Percentiles rank a stretch among this genome's conserved stretches.
phyloP scores from a whole-genome alignment of 2,329 filamentous ascomycete genomes.

The Amauroascus niger region DNA sequence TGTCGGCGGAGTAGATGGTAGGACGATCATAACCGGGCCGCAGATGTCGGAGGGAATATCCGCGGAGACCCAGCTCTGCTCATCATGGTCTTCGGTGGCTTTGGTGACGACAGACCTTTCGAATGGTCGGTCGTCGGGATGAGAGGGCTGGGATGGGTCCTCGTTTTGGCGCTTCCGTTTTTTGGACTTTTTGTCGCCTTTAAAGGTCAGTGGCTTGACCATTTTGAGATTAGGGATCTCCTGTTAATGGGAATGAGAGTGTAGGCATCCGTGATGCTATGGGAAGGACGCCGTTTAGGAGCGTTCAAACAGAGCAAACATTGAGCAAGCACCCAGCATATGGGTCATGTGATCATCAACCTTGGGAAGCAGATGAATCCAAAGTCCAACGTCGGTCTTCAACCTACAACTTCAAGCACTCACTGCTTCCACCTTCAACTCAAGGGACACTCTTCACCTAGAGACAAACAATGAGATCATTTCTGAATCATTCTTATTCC shows the following conservation, averaged over 20 bases:
- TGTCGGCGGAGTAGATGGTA: constrained; percentile 62
- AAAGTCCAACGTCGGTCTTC: too few species aligned
- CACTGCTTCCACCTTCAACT: too few species aligned
- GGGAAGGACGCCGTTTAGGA: too few species aligned
- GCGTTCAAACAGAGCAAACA: constrained; percentile 2
- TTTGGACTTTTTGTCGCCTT: constrained; percentile 91
- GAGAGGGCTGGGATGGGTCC: constrained; percentile 17
- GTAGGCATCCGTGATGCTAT: neutral
- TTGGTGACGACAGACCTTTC: constrained; percentile 22
- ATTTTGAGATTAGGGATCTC: constrained; percentile 20
- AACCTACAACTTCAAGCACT: too few species aligned
- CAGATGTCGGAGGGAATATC: constrained; percentile 63
- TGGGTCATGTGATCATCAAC: too few species aligned
- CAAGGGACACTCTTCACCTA: too few species aligned
- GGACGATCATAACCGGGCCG: constrained; percentile 72
- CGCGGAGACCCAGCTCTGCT: constrained; percentile 87
- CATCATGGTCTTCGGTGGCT: constrained; percentile 42
- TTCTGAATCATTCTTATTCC: too few species aligned
- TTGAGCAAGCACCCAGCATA: too few species aligned
- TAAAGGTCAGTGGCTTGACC: constrained; percentile 82
- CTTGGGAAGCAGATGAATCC: too few species aligned
- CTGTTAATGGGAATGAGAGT: too few species aligned
- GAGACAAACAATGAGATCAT: too few species aligned
- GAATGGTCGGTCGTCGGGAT: constrained; percentile 5
- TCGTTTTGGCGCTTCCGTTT: constrained; percentile 69